These are phyloP conservation scores for Akanthomyces uredinophilus DNA, from an alignment of 2,329 filamentous ascomycete genomes.

Conservation along the genomic window DNA sequence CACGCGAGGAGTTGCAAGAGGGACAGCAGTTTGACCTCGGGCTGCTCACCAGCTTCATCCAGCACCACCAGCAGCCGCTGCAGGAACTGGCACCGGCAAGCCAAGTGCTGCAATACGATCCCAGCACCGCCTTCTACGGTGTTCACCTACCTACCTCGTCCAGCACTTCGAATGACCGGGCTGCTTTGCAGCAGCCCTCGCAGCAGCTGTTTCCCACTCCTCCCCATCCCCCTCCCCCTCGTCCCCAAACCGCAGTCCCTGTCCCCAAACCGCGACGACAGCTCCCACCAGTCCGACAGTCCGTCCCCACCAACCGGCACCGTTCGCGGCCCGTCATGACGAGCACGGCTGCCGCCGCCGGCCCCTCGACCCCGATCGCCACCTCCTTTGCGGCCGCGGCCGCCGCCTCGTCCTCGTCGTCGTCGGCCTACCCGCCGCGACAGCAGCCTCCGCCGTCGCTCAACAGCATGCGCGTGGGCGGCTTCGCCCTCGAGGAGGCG, in stretches of 20 bases:
- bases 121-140: neutral
- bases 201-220: neutral
- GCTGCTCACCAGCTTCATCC: neutral
- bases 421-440: no score
- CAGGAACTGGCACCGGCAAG: neutral
- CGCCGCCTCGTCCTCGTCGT: no score
- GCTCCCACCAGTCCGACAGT: neutral
- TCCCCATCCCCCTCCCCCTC: neutral
- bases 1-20: neutral
- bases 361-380: neutral
- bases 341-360: neutral
- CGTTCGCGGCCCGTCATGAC: neutral
- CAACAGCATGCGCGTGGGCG: constrained; percentile 15
- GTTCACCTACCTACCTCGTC: no score
- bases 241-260: no score
- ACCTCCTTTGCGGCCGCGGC: neutral
- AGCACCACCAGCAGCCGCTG: neutral
- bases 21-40: neutral
- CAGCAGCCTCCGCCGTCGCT: neutral
- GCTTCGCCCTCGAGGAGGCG: constrained; percentile 18
- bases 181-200: no score
- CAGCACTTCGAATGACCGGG: no score
- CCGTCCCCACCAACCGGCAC: neutral
- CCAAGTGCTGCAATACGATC: neutral
- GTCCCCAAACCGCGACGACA: neutral